Base-by-base conservation (phyloP, 257 asterid species). In the Solanum ahanhuiri region DNA sequence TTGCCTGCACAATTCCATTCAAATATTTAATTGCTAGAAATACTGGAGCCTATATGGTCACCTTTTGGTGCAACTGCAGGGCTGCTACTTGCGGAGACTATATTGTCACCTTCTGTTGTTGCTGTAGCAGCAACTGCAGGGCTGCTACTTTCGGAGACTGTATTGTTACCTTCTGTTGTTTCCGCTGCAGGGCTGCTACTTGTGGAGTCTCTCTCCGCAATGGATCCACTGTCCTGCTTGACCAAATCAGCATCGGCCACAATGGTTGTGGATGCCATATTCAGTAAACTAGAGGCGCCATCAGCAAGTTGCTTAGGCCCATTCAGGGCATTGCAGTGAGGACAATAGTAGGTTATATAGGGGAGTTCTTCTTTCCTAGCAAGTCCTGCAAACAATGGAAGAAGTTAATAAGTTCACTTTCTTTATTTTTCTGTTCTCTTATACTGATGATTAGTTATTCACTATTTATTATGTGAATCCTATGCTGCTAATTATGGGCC, bases 321-420 rank as follows among this genome's bases (percentile, higher is more conserved):
- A 87, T 96, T 96, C 87, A 96, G 88, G 85, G 95, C 96, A 58
- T 91, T 88, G 93, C 98, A 96, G 89, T 92, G 98, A 15, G 98
- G 98, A 89, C 99, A 95, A 88, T 94, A 95, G 93, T 96, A 95
- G 31, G 98, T 94, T 37, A 94, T 87, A 48, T 88, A 94, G 2
- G 97, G 95, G 73, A 87, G 91, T 41, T 96, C 99, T 83, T 96
- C 99, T 90, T 93, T 95, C 93, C 98, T 93, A 20, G 95, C 96
- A 22, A 96, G 96, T 85, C 99, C 98, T 96, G 93, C 84, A 89
- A 83, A 79, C 41, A 79, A 81, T 30, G 81, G n/a, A 82, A 41
- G 20, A 81, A 73, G 72, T 76, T 28, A 58, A 81, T 75, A 39
- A 5, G 54, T 34, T 67, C 86, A 37, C 34, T 70, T 41, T 48